These are phyloP conservation scores for Exophiala aquamarina DNA, from an alignment of 2,329 filamentous ascomycete species.

Conservation along the genomic window DNA sequence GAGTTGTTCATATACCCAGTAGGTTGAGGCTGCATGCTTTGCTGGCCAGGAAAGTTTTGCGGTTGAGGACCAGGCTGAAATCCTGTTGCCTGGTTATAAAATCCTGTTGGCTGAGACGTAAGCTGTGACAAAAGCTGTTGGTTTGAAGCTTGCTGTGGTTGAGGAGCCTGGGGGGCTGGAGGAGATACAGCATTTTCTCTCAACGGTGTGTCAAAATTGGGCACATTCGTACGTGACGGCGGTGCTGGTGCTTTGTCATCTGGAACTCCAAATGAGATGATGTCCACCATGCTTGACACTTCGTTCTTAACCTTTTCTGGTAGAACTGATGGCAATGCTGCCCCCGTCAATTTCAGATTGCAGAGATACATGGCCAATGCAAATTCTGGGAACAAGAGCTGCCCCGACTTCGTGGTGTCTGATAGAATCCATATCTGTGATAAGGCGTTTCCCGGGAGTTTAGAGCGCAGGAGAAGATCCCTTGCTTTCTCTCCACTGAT, in stretches of 20 bases:
- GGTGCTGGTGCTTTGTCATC: slow-evolving; percentile 61
- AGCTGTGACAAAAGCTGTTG: slow-evolving; percentile 59
- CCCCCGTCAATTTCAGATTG: slow-evolving; percentile 87
- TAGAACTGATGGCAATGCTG: slow-evolving; percentile 69
- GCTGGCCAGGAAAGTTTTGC: slow-evolving; percentile 35
- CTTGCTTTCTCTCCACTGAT: slow-evolving; percentile 90
- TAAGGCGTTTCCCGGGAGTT: slow-evolving; percentile 80
- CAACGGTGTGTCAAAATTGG: slow-evolving; percentile 65
- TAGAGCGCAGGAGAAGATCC: slow-evolving; percentile 84
- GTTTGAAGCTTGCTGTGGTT: slow-evolving; percentile 71
- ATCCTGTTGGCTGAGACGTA: slow-evolving; percentile 53
- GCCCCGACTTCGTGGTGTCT: slow-evolving; percentile 93
- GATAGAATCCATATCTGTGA: slow-evolving; percentile 94
- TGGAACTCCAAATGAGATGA: slow-evolving; percentile 89
- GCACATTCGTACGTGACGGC: slow-evolving; percentile 62
- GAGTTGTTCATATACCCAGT: slow-evolving; percentile 72
- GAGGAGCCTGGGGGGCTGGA: slow-evolving; percentile 63
- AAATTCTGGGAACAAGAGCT: slow-evolving; percentile 96
- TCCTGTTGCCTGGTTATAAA: slow-evolving; percentile 65
- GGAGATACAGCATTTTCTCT: slow-evolving; percentile 49
- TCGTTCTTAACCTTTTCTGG: slow-evolving; percentile 92
- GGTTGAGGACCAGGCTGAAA: slow-evolving; percentile 55
- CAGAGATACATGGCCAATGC: slow-evolving; percentile 98
- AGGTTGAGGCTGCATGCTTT: slow-evolving; percentile 61
- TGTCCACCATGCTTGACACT: slow-evolving; percentile 99